Conservation (phyloP, 768 basidiomycete species). For the Pisolithus orientalis region DNA sequence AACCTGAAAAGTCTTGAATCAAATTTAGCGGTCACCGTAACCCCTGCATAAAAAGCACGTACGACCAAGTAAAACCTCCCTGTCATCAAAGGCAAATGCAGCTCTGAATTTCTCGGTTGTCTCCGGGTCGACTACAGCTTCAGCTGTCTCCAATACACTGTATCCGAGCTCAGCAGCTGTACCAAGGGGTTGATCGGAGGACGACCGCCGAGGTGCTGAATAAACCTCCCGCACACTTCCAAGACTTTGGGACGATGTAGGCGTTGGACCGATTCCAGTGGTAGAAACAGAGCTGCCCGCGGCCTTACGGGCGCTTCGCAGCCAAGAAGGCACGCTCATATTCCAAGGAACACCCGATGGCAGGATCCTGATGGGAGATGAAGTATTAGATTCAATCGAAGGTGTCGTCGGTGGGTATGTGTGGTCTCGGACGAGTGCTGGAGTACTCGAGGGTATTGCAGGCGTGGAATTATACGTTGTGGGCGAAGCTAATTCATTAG, state of each 20-base stretch:
- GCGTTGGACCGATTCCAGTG: conserved; percentile 13
- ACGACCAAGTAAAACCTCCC: conserved; percentile 86
- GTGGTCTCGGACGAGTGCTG: conserved; percentile 39
- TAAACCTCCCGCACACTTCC: conserved; percentile 56
- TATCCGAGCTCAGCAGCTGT: conserved; percentile 59
- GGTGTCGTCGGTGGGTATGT: conserved; percentile 77
- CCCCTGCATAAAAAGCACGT: conserved; percentile 28
- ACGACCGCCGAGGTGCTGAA: conserved; percentile 31
- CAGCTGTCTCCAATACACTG: conserved; percentile 76
- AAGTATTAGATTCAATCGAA: conserved; percentile 38
- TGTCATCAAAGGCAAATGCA: conserved; percentile 84
- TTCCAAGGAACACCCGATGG: conserved; percentile 39
- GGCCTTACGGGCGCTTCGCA: conserved; percentile 42
- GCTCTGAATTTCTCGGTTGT: conserved; percentile 68
- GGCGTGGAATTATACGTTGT: conserved; percentile 4
- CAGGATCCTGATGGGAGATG: conserved; percentile 39
- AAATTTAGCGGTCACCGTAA: conserved; percentile 3
- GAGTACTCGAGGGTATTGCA: conserved; percentile 19
- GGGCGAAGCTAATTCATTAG: conserved; percentile 2
- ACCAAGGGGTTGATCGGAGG: conserved; percentile 18
- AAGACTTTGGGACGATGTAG: conserved; percentile 20
- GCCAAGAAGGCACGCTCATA: conserved; percentile 68
- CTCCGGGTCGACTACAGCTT: conserved; percentile 54
- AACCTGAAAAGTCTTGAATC: conserved; percentile 83
- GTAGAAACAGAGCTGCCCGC: conserved; percentile 30